Percentiles rank a stretch among this genome's conserved stretches.
These are phyloP conservation scores for Dictyostelium intermedium DNA, from an alignment of 78 protist species.

Conservation along the genomic window DNA sequence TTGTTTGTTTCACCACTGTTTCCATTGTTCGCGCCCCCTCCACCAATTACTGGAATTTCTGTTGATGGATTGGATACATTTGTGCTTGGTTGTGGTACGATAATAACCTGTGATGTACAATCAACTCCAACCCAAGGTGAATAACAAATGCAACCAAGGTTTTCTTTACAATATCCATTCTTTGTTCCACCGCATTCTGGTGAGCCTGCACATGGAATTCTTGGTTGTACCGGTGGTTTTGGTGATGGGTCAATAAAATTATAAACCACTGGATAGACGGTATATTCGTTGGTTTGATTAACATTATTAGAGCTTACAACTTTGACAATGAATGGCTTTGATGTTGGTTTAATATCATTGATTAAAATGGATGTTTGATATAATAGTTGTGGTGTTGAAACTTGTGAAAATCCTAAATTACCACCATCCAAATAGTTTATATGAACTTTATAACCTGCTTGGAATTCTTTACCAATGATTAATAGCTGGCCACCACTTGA, in stretches of 20 bases:
- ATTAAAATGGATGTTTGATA: not conserved
- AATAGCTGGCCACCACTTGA: not conserved
- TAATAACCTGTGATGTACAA: not conserved
- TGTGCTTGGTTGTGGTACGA: not conserved
- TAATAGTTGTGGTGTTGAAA: not conserved
- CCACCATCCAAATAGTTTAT: not conserved
- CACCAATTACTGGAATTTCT: not conserved
- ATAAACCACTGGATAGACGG: not conserved
- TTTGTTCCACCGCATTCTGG: not conserved
- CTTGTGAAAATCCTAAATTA: not conserved
- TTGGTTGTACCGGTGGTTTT: not conserved
- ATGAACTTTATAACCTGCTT: not conserved
- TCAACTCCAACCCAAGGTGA: not conserved
- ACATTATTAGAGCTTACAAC: not conserved
- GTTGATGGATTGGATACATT: not conserved
- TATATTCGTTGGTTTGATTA: not conserved
- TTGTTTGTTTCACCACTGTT: too few relatives aligned
- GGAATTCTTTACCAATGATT: not conserved
- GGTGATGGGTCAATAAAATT: not conserved
- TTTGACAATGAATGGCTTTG: not conserved
- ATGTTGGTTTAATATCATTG: not conserved
- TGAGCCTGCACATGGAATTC: not conserved
- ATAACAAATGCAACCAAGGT: not conserved
- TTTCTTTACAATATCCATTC: conserved; percentile 7
- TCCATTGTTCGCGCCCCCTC: not conserved